Conservation (phyloP, 2,329 filamentous ascomycete species). For the Gaeumannomyces tritici region DNA sequence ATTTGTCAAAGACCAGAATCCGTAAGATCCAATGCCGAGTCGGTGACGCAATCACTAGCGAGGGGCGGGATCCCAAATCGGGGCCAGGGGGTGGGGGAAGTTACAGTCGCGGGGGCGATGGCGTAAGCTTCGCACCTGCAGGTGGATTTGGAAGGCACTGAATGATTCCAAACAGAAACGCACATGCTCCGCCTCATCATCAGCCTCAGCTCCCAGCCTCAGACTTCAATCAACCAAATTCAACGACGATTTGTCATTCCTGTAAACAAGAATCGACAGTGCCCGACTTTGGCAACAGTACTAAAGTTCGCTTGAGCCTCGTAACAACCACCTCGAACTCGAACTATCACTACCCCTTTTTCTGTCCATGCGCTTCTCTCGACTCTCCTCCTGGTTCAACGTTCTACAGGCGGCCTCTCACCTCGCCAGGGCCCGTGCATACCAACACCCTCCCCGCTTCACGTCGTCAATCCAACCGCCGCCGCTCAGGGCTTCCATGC, state of each 20-base stretch:
- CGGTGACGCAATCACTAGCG: not conserved
- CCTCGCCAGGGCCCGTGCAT: constrained; percentile 25
- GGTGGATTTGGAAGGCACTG: not conserved
- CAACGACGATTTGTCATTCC: not conserved
- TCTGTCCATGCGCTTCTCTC: constrained; percentile 37
- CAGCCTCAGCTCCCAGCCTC: not conserved
- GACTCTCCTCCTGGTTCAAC: constrained; percentile 34
- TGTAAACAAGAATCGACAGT: too few species aligned
- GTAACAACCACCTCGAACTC: not conserved
- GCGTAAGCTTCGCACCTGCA: too few species aligned
- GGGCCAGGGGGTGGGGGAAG: not conserved
- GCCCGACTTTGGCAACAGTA: not conserved
- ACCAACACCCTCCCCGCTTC: constrained; percentile 9
- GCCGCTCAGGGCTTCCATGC: constrained; percentile 50
- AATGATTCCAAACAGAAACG: not conserved
- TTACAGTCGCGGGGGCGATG: not conserved
- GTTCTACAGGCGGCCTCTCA: constrained; percentile 36
- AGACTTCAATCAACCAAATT: not conserved
- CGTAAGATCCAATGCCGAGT: not conserved
- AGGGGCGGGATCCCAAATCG: not conserved
- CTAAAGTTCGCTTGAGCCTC: not conserved
- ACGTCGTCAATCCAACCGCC: constrained; percentile 9
- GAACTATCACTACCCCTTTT: not conserved
- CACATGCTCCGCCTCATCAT: not conserved
- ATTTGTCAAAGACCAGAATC: too few species aligned